A percentile compares a stretch with the other conserved stretches of the same genome.
Conservation (phyloP, 2,329 filamentous ascomycete genomes). For the Diaporthe capsici region DNA sequence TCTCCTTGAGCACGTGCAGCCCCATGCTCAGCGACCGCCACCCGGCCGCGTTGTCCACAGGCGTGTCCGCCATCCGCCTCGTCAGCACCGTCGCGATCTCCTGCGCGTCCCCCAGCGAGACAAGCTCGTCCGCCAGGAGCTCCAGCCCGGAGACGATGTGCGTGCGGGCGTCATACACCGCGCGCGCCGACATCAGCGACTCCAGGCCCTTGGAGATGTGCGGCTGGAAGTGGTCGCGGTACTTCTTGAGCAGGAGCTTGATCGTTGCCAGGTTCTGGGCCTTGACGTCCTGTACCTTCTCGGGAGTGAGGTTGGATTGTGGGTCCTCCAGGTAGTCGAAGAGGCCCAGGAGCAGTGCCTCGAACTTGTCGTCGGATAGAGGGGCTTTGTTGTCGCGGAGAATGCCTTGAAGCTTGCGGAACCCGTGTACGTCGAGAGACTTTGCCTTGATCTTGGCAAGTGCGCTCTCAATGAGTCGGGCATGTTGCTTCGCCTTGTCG, state of each 20-base stretch:
- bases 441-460: slow-evolving; percentile 80
- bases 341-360: slow-evolving; percentile 75
- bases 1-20: slow-evolving; percentile 72
- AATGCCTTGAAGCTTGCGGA: slow-evolving; percentile 82
- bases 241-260: slow-evolving; percentile 78
- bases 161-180: slow-evolving; percentile 75
- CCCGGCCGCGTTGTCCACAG: slow-evolving; percentile 60
- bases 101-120: slow-evolving; percentile 73
- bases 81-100: slow-evolving; percentile 72
- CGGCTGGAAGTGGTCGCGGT: slow-evolving; percentile 75
- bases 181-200: slow-evolving; percentile 75
- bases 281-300: slow-evolving; percentile 80
- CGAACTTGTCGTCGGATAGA: slow-evolving; percentile 77
- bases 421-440: slow-evolving; percentile 84
- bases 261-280: slow-evolving; percentile 82
- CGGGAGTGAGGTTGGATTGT: slow-evolving; percentile 65
- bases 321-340: slow-evolving; percentile 80
- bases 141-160: slow-evolving; percentile 83
- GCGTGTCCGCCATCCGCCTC: slow-evolving; percentile 61
- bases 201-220: slow-evolving; percentile 78
- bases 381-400: slow-evolving; percentile 76
- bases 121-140: slow-evolving; percentile 79
- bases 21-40: slow-evolving; percentile 73
- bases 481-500: slow-evolving; percentile 70
- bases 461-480: slow-evolving; percentile 78